Conservation (phyloP, 192 early-diverging fungal species). For the Coemansia sp. region DNA sequence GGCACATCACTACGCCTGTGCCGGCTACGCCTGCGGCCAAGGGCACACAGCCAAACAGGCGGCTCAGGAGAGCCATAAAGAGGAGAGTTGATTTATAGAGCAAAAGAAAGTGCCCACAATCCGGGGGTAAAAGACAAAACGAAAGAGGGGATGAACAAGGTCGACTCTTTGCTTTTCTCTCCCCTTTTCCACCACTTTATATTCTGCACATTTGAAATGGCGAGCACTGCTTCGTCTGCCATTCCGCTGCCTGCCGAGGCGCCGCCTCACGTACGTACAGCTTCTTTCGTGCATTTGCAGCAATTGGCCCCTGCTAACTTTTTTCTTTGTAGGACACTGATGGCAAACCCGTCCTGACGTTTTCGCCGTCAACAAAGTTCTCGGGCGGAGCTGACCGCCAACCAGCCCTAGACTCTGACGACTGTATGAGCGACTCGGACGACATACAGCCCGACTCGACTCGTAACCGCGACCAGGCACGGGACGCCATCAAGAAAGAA, state of each 20-base stretch:
- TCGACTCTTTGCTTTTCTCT: constrained; percentile 1
- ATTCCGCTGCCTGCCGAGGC: constrained; percentile 31
- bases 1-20: constrained; percentile 5
- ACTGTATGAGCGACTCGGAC: constrained; percentile 43
- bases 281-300: too few species aligned
- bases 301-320: too few species aligned
- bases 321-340: constrained; percentile 22
- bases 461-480: constrained; percentile 35
- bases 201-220: constrained; percentile 13
- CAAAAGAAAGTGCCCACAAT: neutral
- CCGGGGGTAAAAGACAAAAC: neutral
- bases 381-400: constrained; percentile 16
- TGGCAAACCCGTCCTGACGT: constrained; percentile 31
- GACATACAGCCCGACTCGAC: constrained; percentile 38
- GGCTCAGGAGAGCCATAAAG: constrained; percentile 1
- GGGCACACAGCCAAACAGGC: constrained; percentile 25
- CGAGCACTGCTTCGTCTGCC: constrained; percentile 43
- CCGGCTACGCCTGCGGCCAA: constrained; percentile 16
- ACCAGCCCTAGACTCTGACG: constrained; percentile 33
- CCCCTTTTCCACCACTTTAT: constrained; percentile 7
- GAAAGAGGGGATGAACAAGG: neutral
- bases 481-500: constrained; percentile 46
- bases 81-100: neutral
- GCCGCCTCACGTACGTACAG: constrained; percentile 28
- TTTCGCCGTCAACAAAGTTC: constrained; percentile 49